phyloP scores from a whole-genome alignment of 192 early-diverging fungal genomes.

The Kickxella alabastrina region DNA sequence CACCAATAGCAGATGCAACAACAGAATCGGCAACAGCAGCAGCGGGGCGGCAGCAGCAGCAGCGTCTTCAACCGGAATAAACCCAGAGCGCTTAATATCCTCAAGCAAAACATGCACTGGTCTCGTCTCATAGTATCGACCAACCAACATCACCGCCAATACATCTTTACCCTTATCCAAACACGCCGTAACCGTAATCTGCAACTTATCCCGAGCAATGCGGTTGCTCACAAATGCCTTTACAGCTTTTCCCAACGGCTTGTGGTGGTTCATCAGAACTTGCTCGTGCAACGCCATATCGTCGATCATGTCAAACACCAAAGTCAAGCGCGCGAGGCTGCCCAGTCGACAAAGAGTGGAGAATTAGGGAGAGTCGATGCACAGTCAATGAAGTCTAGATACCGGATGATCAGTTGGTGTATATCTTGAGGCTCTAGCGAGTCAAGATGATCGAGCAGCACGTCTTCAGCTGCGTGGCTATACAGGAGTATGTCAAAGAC shows the following conservation, averaged over 20 bases:
- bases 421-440: slow-evolving; percentile 9
- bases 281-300: slow-evolving; percentile 21
- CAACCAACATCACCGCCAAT: slow-evolving; percentile 32
- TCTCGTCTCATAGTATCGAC: slow-evolving; percentile 37
- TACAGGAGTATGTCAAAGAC: slow-evolving; percentile 21
- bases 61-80: slow-evolving; percentile 3
- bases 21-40: too few relatives aligned
- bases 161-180: slow-evolving; percentile 29
- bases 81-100: slow-evolving; percentile 23
- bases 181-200: slow-evolving; percentile 22
- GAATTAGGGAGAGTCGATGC: slow-evolving; percentile 2
- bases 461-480: background rate
- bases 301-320: slow-evolving; percentile 39
- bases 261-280: slow-evolving; percentile 23
- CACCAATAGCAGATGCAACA: too few relatives aligned
- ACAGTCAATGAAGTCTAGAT: slow-evolving; percentile 15
- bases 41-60: too few relatives aligned
- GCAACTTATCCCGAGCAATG: slow-evolving; percentile 32
- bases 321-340: slow-evolving; percentile 19
- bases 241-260: slow-evolving; percentile 20
- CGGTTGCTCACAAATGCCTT: slow-evolving; percentile 43
- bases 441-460: slow-evolving; percentile 5
- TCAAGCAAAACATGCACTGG: slow-evolving; percentile 17
- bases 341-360: slow-evolving; percentile 25
- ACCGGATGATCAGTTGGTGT: slow-evolving; percentile 14